phyloP scores from a whole-genome alignment of 1,284 basidiomycete genomes.

The Spongiforma sp. region DNA sequence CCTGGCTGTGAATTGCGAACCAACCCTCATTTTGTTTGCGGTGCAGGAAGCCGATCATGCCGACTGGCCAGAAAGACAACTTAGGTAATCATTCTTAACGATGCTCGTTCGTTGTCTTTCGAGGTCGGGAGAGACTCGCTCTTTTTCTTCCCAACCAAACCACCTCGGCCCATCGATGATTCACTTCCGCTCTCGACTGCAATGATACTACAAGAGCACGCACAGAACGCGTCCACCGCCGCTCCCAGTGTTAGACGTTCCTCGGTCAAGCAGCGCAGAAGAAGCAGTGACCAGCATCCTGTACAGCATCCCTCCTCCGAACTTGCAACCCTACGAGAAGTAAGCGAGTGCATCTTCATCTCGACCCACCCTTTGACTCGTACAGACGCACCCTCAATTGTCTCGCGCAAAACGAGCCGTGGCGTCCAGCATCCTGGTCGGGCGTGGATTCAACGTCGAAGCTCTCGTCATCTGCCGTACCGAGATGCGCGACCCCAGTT shows the following conservation, averaged over 20 bases:
- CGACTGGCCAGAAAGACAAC: constrained; percentile 64
- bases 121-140: constrained; percentile 17
- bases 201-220: too few relatives aligned
- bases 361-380: neutral
- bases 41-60: constrained; percentile 54
- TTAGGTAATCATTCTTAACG: too few relatives aligned
- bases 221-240: too few relatives aligned
- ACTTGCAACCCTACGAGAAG: too few relatives aligned
- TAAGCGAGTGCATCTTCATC: constrained; percentile 72
- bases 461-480: constrained; percentile 98
- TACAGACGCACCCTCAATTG: constrained; percentile 96
- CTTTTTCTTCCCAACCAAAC: constrained; percentile 41
- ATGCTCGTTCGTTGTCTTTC: too few relatives aligned
- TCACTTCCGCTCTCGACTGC: constrained; percentile 95
- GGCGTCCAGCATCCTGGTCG: constrained; percentile 98
- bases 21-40: constrained; percentile 47
- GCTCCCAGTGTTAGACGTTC: too few relatives aligned
- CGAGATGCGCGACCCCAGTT: constrained; percentile 95
- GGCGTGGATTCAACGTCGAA: constrained; percentile 99
- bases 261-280: too few relatives aligned
- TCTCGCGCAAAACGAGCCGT: constrained; percentile 98
- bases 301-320: too few relatives aligned
- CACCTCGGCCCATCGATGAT: constrained; percentile 91
- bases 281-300: too few relatives aligned
- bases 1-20: constrained; percentile 59